Conservation (phyloP, 495 filamentous ascomycete genomes). For the Tuber magnatum region DNA sequence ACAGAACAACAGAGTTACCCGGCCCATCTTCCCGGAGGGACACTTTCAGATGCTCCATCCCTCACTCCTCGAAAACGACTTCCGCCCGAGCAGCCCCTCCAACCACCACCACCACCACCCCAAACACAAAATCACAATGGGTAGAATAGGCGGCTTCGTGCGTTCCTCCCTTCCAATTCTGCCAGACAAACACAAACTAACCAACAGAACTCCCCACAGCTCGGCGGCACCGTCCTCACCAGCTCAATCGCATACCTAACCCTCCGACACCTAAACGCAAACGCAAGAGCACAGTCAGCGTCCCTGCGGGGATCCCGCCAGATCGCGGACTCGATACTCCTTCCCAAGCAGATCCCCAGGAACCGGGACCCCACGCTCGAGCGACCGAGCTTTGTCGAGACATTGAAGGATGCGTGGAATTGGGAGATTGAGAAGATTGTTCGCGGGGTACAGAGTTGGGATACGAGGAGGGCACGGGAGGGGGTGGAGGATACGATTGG, state of each 20-base stretch:
- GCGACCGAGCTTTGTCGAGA: slow-evolving; percentile 52
- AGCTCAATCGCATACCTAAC: slow-evolving; percentile 74
- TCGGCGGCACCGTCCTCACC: slow-evolving; percentile 80
- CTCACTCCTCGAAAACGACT: background rate
- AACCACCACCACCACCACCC: background rate
- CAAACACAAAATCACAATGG: slow-evolving; percentile 49
- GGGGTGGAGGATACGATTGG: slow-evolving; percentile 46
- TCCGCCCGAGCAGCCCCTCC: background rate
- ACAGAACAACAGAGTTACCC: background rate
- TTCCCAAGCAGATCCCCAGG: slow-evolving; percentile 41
- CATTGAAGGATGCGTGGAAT: slow-evolving; percentile 75
- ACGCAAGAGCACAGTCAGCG: slow-evolving; percentile 61
- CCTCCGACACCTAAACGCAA: slow-evolving; percentile 64
- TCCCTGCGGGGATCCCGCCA: slow-evolving; percentile 65
- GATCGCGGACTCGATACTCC: slow-evolving; percentile 49
- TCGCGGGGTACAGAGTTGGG: slow-evolving; percentile 58
- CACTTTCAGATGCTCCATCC: background rate
- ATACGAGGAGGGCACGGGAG: slow-evolving; percentile 57
- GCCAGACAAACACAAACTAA: slow-evolving; percentile 28
- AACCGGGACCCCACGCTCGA: slow-evolving; percentile 44
- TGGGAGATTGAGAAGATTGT: slow-evolving; percentile 61
- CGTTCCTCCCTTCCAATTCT: slow-evolving; percentile 42
- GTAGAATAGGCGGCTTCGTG: slow-evolving; percentile 78
- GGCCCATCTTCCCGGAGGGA: background rate
- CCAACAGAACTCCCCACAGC: slow-evolving; percentile 45